Conservation (phyloP, 805 yeast genomes). For the Ogataea methanolica region DNA sequence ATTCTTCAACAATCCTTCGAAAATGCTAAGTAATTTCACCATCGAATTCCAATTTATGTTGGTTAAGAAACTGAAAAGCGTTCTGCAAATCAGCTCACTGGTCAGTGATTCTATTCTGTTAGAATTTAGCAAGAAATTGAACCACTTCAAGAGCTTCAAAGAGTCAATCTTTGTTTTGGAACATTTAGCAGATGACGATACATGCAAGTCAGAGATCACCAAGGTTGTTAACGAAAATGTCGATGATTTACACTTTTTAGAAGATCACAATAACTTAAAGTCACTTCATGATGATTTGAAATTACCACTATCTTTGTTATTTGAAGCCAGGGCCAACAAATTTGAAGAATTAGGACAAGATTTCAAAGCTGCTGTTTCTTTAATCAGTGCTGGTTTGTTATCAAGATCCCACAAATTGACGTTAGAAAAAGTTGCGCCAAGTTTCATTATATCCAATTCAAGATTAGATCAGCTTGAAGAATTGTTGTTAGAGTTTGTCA, state of each 20-base stretch:
- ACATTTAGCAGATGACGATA: conserved; percentile 46
- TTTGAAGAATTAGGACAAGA: conserved; percentile 46
- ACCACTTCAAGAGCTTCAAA: conserved; percentile 41
- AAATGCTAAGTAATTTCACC: conserved; percentile 9
- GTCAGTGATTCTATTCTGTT: conserved; percentile 18
- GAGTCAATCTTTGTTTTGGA: conserved; percentile 62
- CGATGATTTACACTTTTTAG: conserved; percentile 25
- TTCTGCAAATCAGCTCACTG: conserved; percentile 8
- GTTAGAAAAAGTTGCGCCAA: conserved; percentile 64
- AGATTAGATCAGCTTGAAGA: conserved; percentile 25
- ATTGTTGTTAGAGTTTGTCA: conserved; percentile 42
- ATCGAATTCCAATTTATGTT: conserved; percentile 22
- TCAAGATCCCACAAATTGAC: conserved; percentile 61
- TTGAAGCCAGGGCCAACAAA: conserved; percentile 57
- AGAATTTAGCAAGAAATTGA: conserved; percentile 48
- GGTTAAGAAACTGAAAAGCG: conserved; percentile 21
- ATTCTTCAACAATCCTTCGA: conserved; percentile 8
- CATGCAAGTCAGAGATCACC: conserved; percentile 39
- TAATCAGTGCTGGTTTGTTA: conserved; percentile 56
- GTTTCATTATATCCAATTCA: conserved; percentile 50
- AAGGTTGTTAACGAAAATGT: conserved; percentile 32
- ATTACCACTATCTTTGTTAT: conserved; percentile 45
- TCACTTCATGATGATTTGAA: conserved; percentile 35
- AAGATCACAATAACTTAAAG: conserved; percentile 27
- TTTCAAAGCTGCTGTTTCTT: conserved; percentile 55